Percentiles rank a stretch among this genome's conserved stretches.
Evolutionary conservation across 2,329 filamentous ascomycete species (phyloP).

Genomic region (Thelonectria rubi): DNA sequence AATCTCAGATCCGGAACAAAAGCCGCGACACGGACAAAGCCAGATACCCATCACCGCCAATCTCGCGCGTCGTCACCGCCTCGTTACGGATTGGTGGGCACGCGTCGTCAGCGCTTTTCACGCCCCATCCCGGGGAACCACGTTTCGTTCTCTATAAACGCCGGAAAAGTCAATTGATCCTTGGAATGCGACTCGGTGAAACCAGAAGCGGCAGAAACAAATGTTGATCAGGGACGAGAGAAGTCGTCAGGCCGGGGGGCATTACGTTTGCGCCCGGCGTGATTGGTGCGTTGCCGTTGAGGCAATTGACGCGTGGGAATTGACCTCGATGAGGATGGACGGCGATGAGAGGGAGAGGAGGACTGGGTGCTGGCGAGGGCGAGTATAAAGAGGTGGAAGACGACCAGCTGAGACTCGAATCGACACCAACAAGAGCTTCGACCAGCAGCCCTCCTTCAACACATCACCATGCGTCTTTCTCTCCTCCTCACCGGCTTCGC

Average conservation of each 20-base stretch:
- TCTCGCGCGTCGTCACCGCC: constrained; percentile 11
- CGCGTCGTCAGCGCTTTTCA: constrained; percentile 17
- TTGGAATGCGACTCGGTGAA: constrained; percentile 7
- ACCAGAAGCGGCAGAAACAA: constrained; percentile 7
- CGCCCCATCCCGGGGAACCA: neutral
- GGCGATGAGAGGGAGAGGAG: too few species aligned
- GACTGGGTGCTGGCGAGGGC: too few species aligned
- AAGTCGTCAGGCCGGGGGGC: neutral
- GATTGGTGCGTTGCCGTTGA: constrained; percentile 8
- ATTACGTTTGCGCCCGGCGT: neutral
- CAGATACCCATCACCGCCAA: neutral
- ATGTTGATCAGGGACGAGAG: constrained; percentile 2
- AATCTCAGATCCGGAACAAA: neutral
- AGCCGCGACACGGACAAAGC: too few species aligned
- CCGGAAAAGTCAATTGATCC: neutral
- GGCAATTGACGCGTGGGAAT: neutral
- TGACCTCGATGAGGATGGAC: too few species aligned
- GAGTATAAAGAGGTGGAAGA: too few species aligned
- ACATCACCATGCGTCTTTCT: constrained; percentile 1
- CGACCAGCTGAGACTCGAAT: too few species aligned
- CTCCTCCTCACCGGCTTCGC: constrained; percentile 11
- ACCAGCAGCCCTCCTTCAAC: neutral
- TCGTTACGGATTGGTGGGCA: constrained; percentile 16
- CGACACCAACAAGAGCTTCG: neutral
- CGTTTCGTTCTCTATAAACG: constrained; percentile 3